Base-by-base conservation (phyloP, 2,329 filamentous ascomycete genomes). In the Penicillium expansum region DNA sequence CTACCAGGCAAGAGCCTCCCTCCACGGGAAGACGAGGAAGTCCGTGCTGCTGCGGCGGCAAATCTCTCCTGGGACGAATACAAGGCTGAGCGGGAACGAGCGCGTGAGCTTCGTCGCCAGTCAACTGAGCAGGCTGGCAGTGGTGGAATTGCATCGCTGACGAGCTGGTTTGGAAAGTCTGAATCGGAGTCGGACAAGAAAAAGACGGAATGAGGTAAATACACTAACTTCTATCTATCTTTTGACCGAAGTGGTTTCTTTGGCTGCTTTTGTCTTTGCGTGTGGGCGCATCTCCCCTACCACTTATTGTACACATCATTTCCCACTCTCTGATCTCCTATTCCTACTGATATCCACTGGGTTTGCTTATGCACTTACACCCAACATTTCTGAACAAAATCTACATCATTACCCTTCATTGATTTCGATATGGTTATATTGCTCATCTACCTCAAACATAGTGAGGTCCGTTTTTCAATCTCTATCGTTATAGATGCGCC, bases 61-160 rank as follows among this genome's bases (percentile, higher is more conserved):
- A 59, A 61, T 39, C 43, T 69, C 27, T 71, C 72, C 22, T 75
- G 71, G 72, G 71, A 74, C 14, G 69, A 73, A 29, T 70, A 71
- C 47, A 73, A 70, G 58, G 65, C 58, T 13, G 66, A 72, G 42
- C 61, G 65, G 3, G 65, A 63, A 33, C 67, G 59, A 16, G 67
- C 65, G 27, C 68, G 65, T 43, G 68, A 71, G 61, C 56, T 67
- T 42, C 70, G 67, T 29, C 60, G 54, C n/a, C 48, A 47, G 41
- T 37, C 48, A 10, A 49, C 50, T 18, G 55, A 63, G 16, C 24
- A 54, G 45, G 18, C 20, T 5, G 47, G 39, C 38, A 41, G 43
- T 11, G 55, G 51, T 30, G 29, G 33, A 18, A 47, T 56, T 20
- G 20, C 35, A 20, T 52, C 52, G 11, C 43, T 59, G 29, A 59